Conservation (phyloP, 768 basidiomycete species). For the Naematelia aurantialba region DNA sequence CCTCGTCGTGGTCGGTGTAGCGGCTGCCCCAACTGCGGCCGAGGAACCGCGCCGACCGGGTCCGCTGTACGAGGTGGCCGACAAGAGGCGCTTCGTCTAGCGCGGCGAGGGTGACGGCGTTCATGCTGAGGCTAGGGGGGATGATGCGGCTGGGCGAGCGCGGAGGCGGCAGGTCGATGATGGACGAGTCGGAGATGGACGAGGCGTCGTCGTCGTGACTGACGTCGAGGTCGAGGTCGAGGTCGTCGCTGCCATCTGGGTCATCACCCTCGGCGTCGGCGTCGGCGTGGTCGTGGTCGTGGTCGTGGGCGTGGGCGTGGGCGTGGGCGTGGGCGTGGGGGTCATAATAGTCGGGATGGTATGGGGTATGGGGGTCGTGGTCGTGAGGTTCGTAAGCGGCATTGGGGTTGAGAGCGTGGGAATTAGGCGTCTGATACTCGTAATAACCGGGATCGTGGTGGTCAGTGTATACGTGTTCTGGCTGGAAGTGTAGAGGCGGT, state of each 20-base stretch:
- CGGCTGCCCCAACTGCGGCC: constrained; percentile 24
- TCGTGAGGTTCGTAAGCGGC: too few species aligned
- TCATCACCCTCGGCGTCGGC: too few species aligned
- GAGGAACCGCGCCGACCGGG: constrained; percentile 27
- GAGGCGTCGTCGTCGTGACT: constrained; percentile 10
- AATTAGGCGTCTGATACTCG: too few species aligned
- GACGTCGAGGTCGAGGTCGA: not conserved
- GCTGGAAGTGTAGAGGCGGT: too few species aligned
- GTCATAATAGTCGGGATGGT: too few species aligned
- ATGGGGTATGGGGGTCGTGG: too few species aligned
- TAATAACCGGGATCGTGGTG: too few species aligned
- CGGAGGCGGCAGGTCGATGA: constrained; percentile 41
- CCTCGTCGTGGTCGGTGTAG: not conserved
- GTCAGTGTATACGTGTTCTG: too few species aligned
- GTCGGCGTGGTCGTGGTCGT: constrained; percentile 8
- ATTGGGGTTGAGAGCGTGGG: too few species aligned
- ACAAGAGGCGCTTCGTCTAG: constrained; percentile 13
- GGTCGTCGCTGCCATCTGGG: too few species aligned
- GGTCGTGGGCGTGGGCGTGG: too few species aligned
- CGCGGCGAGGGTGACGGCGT: constrained; percentile 5
- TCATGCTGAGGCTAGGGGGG: constrained; percentile 27
- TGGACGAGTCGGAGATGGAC: constrained; percentile 23
- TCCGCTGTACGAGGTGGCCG: constrained; percentile 22
- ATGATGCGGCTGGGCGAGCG: constrained; percentile 22
- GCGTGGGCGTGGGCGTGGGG: too few species aligned